phyloP scores from a whole-genome alignment of 306 rosid species.

The Hylodesmum podocarpum region DNA sequence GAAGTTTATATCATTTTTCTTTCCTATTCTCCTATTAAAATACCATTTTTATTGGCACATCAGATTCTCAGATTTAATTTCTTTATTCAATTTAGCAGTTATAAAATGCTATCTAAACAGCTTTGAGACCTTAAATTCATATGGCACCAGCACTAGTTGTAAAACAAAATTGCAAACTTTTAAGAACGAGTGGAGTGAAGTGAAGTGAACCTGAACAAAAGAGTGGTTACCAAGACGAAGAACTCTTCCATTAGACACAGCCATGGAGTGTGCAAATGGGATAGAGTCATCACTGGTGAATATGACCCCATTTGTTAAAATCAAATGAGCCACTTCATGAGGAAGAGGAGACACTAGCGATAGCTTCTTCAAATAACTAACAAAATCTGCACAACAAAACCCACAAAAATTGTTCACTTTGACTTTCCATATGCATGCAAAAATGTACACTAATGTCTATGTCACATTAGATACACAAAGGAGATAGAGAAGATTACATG shows the following conservation, averaged over 20 bases:
- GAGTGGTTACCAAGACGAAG: background rate
- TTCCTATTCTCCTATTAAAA: too few species aligned
- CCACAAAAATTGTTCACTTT: background rate
- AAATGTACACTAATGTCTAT: background rate
- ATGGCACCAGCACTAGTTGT: too few species aligned
- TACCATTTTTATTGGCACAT: too few species aligned
- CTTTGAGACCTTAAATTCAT: too few species aligned
- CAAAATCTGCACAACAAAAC: slow-evolving; percentile 30
- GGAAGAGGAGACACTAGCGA: background rate
- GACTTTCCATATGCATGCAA: background rate
- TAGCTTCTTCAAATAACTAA: slow-evolving; percentile 7
- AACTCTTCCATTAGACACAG: background rate
- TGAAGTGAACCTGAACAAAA: background rate
- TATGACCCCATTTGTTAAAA: background rate
- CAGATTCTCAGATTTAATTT: too few species aligned
- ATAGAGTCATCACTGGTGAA: background rate
- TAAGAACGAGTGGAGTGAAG: background rate
- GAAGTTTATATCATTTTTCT: too few species aligned
- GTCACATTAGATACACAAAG: background rate
- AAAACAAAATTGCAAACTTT: too few species aligned
- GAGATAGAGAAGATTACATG: background rate
- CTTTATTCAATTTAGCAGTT: too few species aligned
- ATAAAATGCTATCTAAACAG: too few species aligned
- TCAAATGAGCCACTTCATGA: background rate
- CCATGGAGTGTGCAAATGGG: background rate